Conservation (phyloP, 176 grass and related monocot genomes). For the Lolium rigidum region DNA sequence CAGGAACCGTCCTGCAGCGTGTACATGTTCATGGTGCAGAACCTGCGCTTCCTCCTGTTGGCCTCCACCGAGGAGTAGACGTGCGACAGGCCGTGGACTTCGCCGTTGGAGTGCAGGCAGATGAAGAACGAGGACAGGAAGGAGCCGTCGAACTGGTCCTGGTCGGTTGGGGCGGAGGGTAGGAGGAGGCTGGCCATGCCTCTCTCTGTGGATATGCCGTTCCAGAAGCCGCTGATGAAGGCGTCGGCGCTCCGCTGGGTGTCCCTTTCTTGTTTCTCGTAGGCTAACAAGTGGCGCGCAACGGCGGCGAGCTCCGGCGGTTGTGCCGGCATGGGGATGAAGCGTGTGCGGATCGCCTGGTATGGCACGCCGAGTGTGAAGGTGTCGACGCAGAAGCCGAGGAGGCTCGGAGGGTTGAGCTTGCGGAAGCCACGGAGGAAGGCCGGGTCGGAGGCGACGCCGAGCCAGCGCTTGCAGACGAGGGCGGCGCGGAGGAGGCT, state of each 20-base stretch:
- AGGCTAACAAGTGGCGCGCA: neutral
- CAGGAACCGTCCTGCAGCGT: neutral
- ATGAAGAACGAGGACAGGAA: neutral
- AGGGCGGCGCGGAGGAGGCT: neutral
- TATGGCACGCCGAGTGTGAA: neutral
- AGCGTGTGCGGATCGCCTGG: neutral
- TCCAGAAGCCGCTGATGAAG: neutral
- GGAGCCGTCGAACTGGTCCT: neutral
- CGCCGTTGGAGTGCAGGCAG: neutral
- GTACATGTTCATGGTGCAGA: neutral
- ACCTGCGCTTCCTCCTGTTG: neutral
- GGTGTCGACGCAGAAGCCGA: neutral
- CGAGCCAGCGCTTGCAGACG: slow-evolving; percentile 16
- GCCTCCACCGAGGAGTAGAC: neutral
- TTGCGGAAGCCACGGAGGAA: neutral
- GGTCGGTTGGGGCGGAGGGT: neutral
- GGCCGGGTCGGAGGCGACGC: neutral
- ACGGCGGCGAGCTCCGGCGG: neutral
- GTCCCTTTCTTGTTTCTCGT: neutral
- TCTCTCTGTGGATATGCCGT: neutral
- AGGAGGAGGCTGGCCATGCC: neutral
- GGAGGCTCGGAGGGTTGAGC: neutral
- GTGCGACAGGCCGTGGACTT: neutral
- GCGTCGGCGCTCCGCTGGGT: neutral
- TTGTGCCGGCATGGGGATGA: neutral